These are phyloP conservation scores for Trapa bicornis DNA, from an alignment of 345 rosid genomes.

Conservation along the genomic window DNA sequence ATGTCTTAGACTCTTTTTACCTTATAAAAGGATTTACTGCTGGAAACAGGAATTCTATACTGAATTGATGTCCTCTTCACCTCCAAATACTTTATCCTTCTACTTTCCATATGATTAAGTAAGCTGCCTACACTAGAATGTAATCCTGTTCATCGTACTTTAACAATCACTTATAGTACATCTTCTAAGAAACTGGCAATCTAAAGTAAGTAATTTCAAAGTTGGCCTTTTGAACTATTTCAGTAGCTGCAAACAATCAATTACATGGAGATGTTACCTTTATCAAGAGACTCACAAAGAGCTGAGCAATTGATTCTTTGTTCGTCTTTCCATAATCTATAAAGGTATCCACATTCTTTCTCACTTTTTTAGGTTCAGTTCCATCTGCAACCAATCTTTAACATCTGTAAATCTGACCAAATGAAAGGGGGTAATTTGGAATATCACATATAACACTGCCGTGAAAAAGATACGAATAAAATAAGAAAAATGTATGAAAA, in stretches of 20 bases:
- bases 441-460: neutral
- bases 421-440: neutral
- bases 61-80: neutral
- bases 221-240: neutral
- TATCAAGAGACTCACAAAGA: constrained; percentile 18
- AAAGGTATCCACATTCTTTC: constrained; percentile 20
- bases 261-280: constrained; percentile 13
- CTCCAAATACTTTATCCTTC: neutral
- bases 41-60: neutral
- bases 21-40: neutral
- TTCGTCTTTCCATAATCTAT: constrained; percentile 34
- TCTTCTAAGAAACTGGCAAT: neutral
- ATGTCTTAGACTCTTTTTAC: neutral
- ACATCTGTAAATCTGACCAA: neutral
- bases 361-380: constrained; percentile 22
- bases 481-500: neutral
- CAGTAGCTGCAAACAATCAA: neutral
- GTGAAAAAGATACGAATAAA: neutral
- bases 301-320: constrained; percentile 27
- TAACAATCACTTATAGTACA: neutral
- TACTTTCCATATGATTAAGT: neutral
- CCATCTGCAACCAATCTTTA: constrained; percentile 27
- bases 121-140: neutral
- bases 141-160: neutral
- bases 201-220: neutral